Conservation (phyloP, 495 filamentous ascomycete genomes). For the Penicillium desertorum region DNA sequence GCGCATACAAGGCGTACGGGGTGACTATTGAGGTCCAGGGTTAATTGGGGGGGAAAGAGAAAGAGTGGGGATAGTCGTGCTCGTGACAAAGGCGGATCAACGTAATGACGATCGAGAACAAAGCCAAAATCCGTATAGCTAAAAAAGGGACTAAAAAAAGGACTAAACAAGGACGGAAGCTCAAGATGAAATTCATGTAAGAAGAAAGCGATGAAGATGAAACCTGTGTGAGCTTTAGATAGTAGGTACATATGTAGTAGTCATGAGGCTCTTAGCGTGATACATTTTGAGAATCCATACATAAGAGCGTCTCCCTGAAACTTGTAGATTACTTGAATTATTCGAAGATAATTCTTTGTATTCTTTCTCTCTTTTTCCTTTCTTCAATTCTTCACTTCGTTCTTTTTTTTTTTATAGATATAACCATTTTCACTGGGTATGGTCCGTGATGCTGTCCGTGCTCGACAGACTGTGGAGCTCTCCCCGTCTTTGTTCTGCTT, state of each 20-base stretch:
- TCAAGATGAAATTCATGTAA: neutral
- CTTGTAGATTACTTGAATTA: neutral
- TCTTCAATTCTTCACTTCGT: neutral
- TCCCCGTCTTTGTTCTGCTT: neutral
- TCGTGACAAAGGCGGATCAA: slow-evolving; percentile 15
- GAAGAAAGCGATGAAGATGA: neutral
- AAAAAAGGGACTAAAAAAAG: neutral
- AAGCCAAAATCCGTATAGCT: neutral
- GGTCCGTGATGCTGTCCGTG: slow-evolving; percentile 37
- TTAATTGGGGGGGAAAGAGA: slow-evolving; percentile 6
- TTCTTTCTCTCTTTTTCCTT: neutral
- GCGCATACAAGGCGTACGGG: slow-evolving; percentile 4
- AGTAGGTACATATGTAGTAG: neutral
- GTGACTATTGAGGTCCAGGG: slow-evolving; percentile 8
- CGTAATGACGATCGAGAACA: slow-evolving; percentile 9
- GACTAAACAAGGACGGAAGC: neutral
- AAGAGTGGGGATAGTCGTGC: slow-evolving; percentile 13
- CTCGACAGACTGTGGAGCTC: slow-evolving; percentile 15
- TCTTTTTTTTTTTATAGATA: neutral
- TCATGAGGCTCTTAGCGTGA: slow-evolving; percentile 3
- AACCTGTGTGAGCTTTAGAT: neutral
- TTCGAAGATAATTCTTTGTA: neutral
- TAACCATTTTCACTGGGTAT: neutral
- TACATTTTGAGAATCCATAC: neutral
- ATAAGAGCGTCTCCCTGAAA: neutral